Conservation (phyloP, 805 yeast genomes). For the Priceomyces medius region DNA sequence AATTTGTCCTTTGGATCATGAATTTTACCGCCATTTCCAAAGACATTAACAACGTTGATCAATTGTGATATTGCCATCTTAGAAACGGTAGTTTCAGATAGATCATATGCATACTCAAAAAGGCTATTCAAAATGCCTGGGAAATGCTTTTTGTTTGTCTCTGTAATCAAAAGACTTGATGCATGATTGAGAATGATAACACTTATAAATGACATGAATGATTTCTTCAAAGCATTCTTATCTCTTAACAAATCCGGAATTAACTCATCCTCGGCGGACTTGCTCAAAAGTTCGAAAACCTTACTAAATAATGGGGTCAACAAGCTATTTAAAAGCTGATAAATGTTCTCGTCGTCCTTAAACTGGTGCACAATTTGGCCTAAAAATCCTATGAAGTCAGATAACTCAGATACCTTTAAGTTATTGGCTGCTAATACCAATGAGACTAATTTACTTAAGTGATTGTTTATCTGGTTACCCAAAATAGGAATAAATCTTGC, state of each 20-base stretch:
- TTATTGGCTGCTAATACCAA: slow-evolving; percentile 53
- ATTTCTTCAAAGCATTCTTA: slow-evolving; percentile 61
- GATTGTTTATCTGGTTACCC: slow-evolving; percentile 41
- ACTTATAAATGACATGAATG: slow-evolving; percentile 67
- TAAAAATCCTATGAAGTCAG: slow-evolving; percentile 79
- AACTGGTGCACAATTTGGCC: slow-evolving; percentile 85
- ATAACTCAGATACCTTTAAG: slow-evolving; percentile 62
- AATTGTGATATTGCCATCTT: slow-evolving; percentile 71
- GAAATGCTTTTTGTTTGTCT: slow-evolving; percentile 59
- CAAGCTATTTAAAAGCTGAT: slow-evolving; percentile 69
- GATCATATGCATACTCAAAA: slow-evolving; percentile 62
- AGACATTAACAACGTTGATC: slow-evolving; percentile 56
- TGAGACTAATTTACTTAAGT: slow-evolving; percentile 69
- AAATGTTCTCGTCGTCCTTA: slow-evolving; percentile 63
- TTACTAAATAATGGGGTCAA: slow-evolving; percentile 72
- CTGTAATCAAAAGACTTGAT: slow-evolving; percentile 72
- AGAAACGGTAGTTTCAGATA: slow-evolving; percentile 61
- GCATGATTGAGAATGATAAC: slow-evolving; percentile 74
- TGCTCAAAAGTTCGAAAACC: slow-evolving; percentile 51
- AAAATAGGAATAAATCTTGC: slow-evolving; percentile 82
- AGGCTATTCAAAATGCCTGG: slow-evolving; percentile 62
- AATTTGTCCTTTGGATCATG: slow-evolving; percentile 60
- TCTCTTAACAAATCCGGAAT: slow-evolving; percentile 59
- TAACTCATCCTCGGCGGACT: slow-evolving; percentile 30
- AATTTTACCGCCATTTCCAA: slow-evolving; percentile 61